A percentile compares a stretch with the other conserved stretches of the same genome.
These are phyloP conservation scores for Piper longum DNA, from an alignment of 164 flowering plant genomes.

Conservation along the genomic window DNA sequence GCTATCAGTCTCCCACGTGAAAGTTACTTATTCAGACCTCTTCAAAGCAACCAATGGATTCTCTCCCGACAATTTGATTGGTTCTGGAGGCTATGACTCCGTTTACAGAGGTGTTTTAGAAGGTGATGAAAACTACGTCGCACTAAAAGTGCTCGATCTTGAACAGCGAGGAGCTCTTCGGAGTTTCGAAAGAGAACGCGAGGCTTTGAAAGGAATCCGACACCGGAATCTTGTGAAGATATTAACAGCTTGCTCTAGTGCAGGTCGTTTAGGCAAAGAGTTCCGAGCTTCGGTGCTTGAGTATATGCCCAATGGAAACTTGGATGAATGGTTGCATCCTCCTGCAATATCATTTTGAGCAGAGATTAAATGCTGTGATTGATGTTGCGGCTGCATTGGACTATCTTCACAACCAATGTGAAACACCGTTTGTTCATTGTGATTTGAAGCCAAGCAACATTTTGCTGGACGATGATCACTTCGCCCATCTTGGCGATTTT, in stretches of 20 bases:
- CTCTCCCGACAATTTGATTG: slow-evolving; percentile 6
- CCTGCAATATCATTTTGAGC: not conserved
- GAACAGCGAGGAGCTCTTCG: slow-evolving; percentile 10
- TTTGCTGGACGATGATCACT: slow-evolving; percentile 11
- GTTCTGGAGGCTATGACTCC: slow-evolving; percentile 10
- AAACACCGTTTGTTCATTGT: slow-evolving; percentile 8
- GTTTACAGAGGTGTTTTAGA: slow-evolving; percentile 9
- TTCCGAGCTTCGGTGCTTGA: slow-evolving; percentile 12
- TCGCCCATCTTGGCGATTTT: slow-evolving; percentile 13
- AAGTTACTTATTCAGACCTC: slow-evolving; percentile 10
- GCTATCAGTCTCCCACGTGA: not conserved
- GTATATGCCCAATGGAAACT: slow-evolving; percentile 14
- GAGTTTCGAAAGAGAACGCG: slow-evolving; percentile 14
- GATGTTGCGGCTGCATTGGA: slow-evolving; percentile 24
- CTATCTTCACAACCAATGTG: slow-evolving; percentile 20
- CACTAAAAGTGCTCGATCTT: slow-evolving; percentile 13
- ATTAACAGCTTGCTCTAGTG: slow-evolving; percentile 8
- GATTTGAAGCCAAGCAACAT: slow-evolving; percentile 17
- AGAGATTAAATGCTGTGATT: slow-evolving; percentile 20
- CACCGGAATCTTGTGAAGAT: slow-evolving; percentile 12
- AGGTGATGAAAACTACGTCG: not conserved
- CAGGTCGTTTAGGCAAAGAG: slow-evolving; percentile 7
- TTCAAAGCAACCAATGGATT: slow-evolving; percentile 10
- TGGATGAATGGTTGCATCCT: slow-evolving; percentile 14
- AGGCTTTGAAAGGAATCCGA: slow-evolving; percentile 3